A percentile compares a stretch with the other conserved stretches of the same genome.
phyloP scores from a whole-genome alignment of 768 basidiomycete species.

The Tricholoma sp. region DNA sequence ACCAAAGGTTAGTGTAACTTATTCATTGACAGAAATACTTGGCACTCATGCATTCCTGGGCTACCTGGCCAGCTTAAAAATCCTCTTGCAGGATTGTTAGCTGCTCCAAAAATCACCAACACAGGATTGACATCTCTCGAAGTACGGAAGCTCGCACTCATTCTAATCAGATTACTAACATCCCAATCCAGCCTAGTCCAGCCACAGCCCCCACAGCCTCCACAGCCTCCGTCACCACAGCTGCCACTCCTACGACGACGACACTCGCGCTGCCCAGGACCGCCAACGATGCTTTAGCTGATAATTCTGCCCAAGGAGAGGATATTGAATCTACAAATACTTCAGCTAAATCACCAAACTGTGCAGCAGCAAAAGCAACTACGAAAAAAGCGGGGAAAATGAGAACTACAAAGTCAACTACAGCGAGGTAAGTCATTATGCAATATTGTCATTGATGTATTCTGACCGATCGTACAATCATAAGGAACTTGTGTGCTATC shows the following conservation, averaged over 20 bases:
- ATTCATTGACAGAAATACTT: no score
- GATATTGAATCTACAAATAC: background rate
- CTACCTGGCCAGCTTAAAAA: no score
- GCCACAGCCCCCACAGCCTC: background rate
- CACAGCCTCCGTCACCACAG: background rate
- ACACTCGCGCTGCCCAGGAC: background rate
- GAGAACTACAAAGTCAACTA: background rate
- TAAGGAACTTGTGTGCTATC: background rate
- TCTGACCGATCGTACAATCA: background rate
- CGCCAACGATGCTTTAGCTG: background rate
- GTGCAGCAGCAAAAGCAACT: background rate
- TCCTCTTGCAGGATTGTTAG: background rate
- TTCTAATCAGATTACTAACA: background rate
- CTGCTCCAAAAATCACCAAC: no score
- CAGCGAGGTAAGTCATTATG: background rate
- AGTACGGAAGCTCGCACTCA: no score
- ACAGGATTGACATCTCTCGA: no score
- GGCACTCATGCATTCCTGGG: no score
- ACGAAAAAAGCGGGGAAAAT: background rate
- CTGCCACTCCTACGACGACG: background rate
- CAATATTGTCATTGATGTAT: background rate
- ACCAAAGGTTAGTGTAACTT: no score
- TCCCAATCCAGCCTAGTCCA: no score
- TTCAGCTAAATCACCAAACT: background rate
- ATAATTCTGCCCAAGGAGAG: background rate